phyloP scores from a whole-genome alignment of 163 green algal genomes.

The Chloroidium sp. region DNA sequence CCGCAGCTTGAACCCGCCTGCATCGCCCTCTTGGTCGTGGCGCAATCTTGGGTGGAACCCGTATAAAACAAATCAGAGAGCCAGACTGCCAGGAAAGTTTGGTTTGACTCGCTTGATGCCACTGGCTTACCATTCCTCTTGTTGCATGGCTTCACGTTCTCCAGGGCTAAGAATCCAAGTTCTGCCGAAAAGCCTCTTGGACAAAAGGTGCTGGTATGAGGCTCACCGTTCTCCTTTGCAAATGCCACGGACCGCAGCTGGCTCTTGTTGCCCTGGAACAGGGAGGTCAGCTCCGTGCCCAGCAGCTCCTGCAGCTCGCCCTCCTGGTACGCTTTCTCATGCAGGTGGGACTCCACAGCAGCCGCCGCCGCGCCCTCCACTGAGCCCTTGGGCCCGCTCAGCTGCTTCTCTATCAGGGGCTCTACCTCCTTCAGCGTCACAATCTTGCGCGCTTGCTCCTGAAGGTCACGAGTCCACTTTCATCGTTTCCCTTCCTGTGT shows the following conservation, averaged over 20 bases:
- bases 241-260: conserved; percentile 12
- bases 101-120: too few relatives aligned
- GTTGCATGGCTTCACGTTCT: too few relatives aligned
- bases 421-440: conserved; percentile 72
- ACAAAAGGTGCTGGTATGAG: too few relatives aligned
- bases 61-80: too few relatives aligned
- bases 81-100: too few relatives aligned
- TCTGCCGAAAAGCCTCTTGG: too few relatives aligned
- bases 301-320: conserved; percentile 67
- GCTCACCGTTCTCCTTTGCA: background rate
- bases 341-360: conserved; percentile 50
- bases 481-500: too few relatives aligned
- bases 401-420: conserved; percentile 35
- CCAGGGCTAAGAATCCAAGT: too few relatives aligned
- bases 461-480: background rate
- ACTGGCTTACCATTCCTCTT: too few relatives aligned
- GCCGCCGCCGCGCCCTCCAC: conserved; percentile 4
- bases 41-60: too few relatives aligned
- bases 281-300: conserved; percentile 36
- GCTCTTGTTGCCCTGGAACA: conserved; percentile 56
- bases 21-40: background rate
- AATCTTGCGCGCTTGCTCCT: conserved; percentile 33
- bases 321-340: conserved; percentile 51
- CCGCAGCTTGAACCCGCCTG: conserved; percentile 65
- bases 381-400: conserved; percentile 10